A percentile compares a stretch with the other conserved stretches of the same genome.
Conservation (phyloP, 345 rosid species). For the Erucastrum elatum region DNA sequence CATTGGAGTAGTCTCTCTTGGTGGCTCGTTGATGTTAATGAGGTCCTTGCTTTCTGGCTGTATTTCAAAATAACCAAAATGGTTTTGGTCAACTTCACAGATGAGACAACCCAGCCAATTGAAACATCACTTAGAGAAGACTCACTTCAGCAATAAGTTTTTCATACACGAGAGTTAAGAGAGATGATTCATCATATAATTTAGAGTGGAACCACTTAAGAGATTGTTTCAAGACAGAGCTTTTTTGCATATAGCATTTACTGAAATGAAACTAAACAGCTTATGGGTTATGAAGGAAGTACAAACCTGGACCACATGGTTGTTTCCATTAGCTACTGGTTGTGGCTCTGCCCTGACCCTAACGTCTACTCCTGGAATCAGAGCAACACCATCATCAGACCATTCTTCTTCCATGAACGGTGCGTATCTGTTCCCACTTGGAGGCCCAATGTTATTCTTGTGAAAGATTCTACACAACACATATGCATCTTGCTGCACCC, state of each 20-base stretch:
- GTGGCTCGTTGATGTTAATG: constrained; percentile 42
- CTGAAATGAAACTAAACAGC: constrained; percentile 6
- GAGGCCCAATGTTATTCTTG: constrained; percentile 93
- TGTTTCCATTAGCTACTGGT: constrained; percentile 28
- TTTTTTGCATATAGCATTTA: constrained; percentile 6
- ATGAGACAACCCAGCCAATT: background rate
- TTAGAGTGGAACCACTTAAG: constrained; percentile 13
- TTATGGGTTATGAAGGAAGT: constrained; percentile 15
- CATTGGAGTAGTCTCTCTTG: constrained; percentile 28
- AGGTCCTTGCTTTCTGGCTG: constrained; percentile 33
- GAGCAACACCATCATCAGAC: constrained; percentile 52
- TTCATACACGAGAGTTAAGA: background rate
- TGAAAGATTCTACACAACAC: constrained; percentile 91
- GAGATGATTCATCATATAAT: constrained; percentile 4
- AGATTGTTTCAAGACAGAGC: background rate
- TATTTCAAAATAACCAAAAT: constrained; percentile 26
- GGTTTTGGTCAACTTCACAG: background rate
- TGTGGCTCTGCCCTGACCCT: constrained; percentile 38
- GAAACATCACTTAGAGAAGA: constrained; percentile 20
- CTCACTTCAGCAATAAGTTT: background rate
- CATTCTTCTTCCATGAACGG: constrained; percentile 82
- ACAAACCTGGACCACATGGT: constrained; percentile 49
- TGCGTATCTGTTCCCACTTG: constrained; percentile 78
- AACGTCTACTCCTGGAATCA: constrained; percentile 64
- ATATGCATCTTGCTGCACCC: constrained; percentile 57